These are phyloP conservation scores for Phytophthora palmivora DNA, from an alignment of 352 stramenopile genomes.

Conservation along the genomic window DNA sequence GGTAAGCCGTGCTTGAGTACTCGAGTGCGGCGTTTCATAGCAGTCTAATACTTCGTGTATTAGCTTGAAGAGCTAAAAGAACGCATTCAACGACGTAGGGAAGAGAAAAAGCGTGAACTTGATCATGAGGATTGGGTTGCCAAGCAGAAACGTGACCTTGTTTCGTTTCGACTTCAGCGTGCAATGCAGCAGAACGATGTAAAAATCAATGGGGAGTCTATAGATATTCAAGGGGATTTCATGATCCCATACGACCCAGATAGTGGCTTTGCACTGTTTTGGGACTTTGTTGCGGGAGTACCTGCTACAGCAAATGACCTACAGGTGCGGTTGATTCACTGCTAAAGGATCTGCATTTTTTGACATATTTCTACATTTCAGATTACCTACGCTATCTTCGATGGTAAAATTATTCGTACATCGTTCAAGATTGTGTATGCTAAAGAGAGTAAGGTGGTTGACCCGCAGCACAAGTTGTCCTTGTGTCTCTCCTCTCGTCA, in stretches of 20 bases:
- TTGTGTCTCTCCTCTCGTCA: slow-evolving; percentile 40
- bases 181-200: slow-evolving; percentile 36
- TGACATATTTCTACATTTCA: slow-evolving; percentile 21
- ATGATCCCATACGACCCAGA: slow-evolving; percentile 36
- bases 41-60: background rate
- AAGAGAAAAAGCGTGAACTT: slow-evolving; percentile 52
- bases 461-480: slow-evolving; percentile 37
- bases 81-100: slow-evolving; percentile 43
- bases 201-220: background rate
- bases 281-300: slow-evolving; percentile 51
- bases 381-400: slow-evolving; percentile 61
- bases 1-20: slow-evolving; percentile 23
- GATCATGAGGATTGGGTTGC: slow-evolving; percentile 60
- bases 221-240: slow-evolving; percentile 9
- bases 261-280: slow-evolving; percentile 50
- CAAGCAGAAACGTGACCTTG: slow-evolving; percentile 60
- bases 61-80: slow-evolving; percentile 63
- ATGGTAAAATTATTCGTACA: slow-evolving; percentile 41
- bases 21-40: background rate
- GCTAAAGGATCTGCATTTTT: slow-evolving; percentile 1
- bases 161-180: slow-evolving; percentile 50
- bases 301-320: slow-evolving; percentile 31
- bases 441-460: slow-evolving; percentile 39
- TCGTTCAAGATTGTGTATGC: slow-evolving; percentile 49
- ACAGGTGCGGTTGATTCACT: slow-evolving; percentile 35